Percentiles rank a stretch among this genome's conserved stretches.
Evolutionary conservation across 371 early-diverging fungal species (phyloP).

Genomic region (Gilbertella persicaria): DNA sequence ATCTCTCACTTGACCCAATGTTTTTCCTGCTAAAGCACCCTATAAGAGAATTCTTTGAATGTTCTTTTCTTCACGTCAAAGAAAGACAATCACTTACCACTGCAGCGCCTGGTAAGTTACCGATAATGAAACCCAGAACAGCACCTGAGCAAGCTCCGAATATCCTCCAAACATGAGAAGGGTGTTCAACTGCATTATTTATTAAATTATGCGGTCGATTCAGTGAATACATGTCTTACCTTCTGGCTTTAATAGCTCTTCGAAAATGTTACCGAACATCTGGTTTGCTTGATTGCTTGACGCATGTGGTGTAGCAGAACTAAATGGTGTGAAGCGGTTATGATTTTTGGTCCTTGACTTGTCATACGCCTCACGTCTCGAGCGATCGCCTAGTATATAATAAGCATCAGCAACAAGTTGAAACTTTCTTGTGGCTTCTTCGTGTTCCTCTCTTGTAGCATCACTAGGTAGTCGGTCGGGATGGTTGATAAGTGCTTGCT

Average conservation of each 20-base stretch:
- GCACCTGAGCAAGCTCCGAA: conserved; percentile 30
- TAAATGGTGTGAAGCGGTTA: conserved; percentile 13
- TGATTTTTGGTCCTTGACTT: conserved; percentile 49
- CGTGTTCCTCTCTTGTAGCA: conserved; percentile 59
- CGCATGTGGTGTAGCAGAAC: conserved; percentile 18
- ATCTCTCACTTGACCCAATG: conserved; percentile 32
- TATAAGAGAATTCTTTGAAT: conserved; percentile 4
- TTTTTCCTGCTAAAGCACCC: conserved; percentile 33
- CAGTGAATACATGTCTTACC: no score
- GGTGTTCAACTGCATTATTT: conserved; percentile 29
- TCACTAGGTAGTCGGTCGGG: conserved; percentile 71
- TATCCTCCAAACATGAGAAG: conserved; percentile 28
- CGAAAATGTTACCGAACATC: conserved; percentile 31
- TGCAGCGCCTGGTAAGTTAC: conserved; percentile 31
- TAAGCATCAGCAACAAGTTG: conserved; percentile 82
- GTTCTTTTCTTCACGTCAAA: no score
- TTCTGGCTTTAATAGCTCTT: conserved; percentile 28
- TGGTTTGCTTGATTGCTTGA: conserved; percentile 25
- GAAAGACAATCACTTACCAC: conserved; percentile 19
- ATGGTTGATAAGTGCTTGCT: conserved; percentile 70
- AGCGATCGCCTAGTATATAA: conserved; percentile 71
- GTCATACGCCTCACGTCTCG: conserved; percentile 78
- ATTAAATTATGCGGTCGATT: no score
- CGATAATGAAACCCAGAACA: conserved; percentile 30
- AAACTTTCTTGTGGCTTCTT: conserved; percentile 76